Conservation (phyloP, 1,139 yeast species). For the Waltiozyma sp. region DNA sequence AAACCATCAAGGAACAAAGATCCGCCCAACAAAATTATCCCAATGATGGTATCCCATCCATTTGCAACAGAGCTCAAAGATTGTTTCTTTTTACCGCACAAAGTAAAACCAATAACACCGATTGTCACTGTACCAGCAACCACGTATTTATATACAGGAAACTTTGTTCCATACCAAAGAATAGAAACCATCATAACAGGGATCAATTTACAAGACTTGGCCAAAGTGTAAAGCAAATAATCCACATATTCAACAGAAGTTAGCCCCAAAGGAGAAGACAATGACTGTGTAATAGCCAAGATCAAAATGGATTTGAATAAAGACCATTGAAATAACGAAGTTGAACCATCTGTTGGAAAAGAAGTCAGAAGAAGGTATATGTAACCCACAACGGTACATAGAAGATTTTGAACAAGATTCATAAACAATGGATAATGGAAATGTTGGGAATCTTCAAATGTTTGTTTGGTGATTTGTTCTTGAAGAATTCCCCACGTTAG, state of each 20-base stretch:
- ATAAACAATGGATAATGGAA: slow-evolving; percentile 72
- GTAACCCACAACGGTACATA: slow-evolving; percentile 63
- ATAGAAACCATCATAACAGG: slow-evolving; percentile 86
- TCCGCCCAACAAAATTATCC: slow-evolving; percentile 44
- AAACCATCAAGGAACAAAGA: slow-evolving; percentile 82
- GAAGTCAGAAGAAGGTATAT: slow-evolving; percentile 37
- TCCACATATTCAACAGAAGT: slow-evolving; percentile 73
- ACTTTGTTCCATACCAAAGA: slow-evolving; percentile 57
- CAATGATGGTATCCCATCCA: slow-evolving; percentile 29
- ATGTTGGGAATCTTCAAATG: slow-evolving; percentile 51
- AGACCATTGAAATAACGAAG: slow-evolving; percentile 14
- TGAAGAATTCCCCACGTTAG: slow-evolving; percentile 87
- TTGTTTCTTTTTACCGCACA: slow-evolving; percentile 21
- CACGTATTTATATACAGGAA: slow-evolving; percentile 64
- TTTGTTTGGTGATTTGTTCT: slow-evolving; percentile 73
- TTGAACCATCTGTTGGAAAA: not conserved
- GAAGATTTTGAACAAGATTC: slow-evolving; percentile 59
- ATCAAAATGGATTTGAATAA: slow-evolving; percentile 36
- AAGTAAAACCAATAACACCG: slow-evolving; percentile 76
- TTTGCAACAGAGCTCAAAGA: slow-evolving; percentile 22
- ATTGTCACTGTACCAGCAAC: slow-evolving; percentile 68
- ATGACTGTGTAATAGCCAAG: slow-evolving; percentile 68
- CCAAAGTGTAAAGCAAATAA: slow-evolving; percentile 72
- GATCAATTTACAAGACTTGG: slow-evolving; percentile 85
- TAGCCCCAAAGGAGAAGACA: slow-evolving; percentile 75